Evolutionary conservation across 495 filamentous ascomycete genomes (phyloP), one percentile per base, ranked within the genome.

Genomic region (Glonium stellatum): DNA sequence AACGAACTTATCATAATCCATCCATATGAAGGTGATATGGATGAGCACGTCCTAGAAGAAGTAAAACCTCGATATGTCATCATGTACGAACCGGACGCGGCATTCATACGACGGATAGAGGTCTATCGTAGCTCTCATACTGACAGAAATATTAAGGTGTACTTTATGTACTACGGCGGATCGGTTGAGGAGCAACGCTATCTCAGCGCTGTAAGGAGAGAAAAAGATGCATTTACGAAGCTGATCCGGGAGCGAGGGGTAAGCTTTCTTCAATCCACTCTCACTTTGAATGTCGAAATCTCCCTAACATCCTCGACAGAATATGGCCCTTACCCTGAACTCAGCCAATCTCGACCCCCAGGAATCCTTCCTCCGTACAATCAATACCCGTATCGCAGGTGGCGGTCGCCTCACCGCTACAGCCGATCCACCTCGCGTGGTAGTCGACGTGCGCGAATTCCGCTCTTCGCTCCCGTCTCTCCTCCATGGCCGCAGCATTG

Each of bases 131-230:
- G 89, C 58, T 96, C 90, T 11, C 93, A 98, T 70, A 85, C 83
- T 36, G 88, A 95, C 67, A 78, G 91, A 34, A 92, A 91, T 67
- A 86, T 97, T 36, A 80, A 86, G 55, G 92, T 96, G 0, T 98
- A 96, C 72, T 97, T 97, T 68, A 84, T 97, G 76, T 97, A 92
- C 70, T 98, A 98, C 60, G 86, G 89, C 42, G 87, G 87, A 9
- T 96, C 90, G 0, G 93, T 98, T 4, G 93, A 98, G 75, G 93
- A 98, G 69, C 95, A 97, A 64, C 86, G 93, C 9, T 97, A 96
- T 67, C 79, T 98, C 4, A 90, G 88, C 46, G 84, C 85, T 5
- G 89, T 97, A 21, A 79, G 93, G 25, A 83, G 88, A 50, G 93
- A 98, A 69, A 98, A 98, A 66, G 93, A 98, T 69, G 84, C 91